Base-by-base conservation (phyloP, 495 filamentous ascomycete genomes). In the Tuber indicum region DNA sequence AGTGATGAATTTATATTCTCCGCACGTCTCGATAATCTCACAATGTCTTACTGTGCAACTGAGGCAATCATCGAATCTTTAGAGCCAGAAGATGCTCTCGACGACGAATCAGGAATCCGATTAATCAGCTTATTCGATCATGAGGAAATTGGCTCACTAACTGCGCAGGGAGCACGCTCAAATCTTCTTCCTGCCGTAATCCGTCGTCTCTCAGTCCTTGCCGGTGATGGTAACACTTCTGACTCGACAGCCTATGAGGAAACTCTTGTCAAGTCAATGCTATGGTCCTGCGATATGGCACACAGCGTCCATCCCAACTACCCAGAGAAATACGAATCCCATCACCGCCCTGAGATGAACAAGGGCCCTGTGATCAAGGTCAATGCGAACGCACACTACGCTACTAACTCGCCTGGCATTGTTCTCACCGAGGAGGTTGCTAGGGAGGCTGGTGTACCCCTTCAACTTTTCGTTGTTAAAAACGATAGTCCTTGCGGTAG, bases 261-360 rank as follows among this genome's bases (percentile, higher is more conserved):
- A 86, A 95, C 93, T 21, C 89, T 97, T 71, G 88, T 92, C 41
- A 92, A 91, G n/a, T 97, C 93, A 3, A 97, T 99, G 87, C 89
- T 99, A 62, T 87, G 98, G 78, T 97, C 94, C 12, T 96, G 96
- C 58, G 96, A 99, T 84, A 98, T 98, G 94, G 94, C 96, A 5
- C 96, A 99, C 85, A 90, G 90, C 3, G 90, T 98, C 23, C 91
- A 99, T 84, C 96, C 96, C 49, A 99, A 99, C 86, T 98, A 97
- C 85, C 86, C 90, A 0, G 88, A 84, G 77, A 98, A 98, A 86
- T 97, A 98, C 85, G 96, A 99, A 86, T 84, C 89, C 52, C 91
- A 92, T 77, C 96, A 98, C 85, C 89, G 91, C 74, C 96, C 96
- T 7, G 91, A 96, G 82, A 94, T 98, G 88, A 99, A 99, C 88